A percentile compares a stretch with the other conserved stretches of the same genome.
These are phyloP conservation scores for Onygenales sp. DNA, from an alignment of 2,329 filamentous ascomycete genomes.

Conservation along the genomic window DNA sequence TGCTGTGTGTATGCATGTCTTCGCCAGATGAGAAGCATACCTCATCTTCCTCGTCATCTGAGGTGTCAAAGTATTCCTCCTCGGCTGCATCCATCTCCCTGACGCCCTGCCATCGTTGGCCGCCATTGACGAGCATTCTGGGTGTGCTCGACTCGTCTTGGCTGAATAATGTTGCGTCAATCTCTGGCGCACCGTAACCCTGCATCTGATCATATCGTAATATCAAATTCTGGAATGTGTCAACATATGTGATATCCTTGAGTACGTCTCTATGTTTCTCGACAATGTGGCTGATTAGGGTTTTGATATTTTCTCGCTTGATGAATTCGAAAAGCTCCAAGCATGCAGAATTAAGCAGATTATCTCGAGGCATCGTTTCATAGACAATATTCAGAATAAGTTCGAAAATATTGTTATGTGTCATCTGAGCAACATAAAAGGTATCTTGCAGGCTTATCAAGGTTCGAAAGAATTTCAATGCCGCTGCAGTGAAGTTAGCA, in stretches of 20 bases:
- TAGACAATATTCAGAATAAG: conserved; percentile 77
- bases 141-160: conserved; percentile 53
- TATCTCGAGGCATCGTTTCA: conserved; percentile 82
- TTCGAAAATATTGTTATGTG: conserved; percentile 69
- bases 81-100: conserved; percentile 78
- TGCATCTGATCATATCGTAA: conserved; percentile 69
- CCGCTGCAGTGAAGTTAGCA: conserved; percentile 44
- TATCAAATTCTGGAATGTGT: conserved; percentile 71
- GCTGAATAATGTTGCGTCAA: conserved; percentile 57
- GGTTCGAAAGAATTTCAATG: conserved; percentile 87
- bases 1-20: neutral
- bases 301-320: conserved; percentile 70
- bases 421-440: conserved; percentile 79
- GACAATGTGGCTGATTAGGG: conserved; percentile 73
- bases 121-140: conserved; percentile 44
- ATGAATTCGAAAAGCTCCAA: conserved; percentile 91
- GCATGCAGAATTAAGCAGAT: conserved; percentile 85
- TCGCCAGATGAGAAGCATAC: conserved; percentile 17
- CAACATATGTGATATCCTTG: conserved; percentile 66
- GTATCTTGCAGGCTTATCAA: conserved; percentile 80
- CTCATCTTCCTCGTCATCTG: conserved; percentile 75
- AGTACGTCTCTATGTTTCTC: conserved; percentile 74
- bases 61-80: conserved; percentile 88
- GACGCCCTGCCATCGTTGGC: conserved; percentile 57
- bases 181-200: conserved; percentile 50